Evolutionary conservation across 2,329 filamentous ascomycete genomes (phyloP).

Genomic region (Stagonosporopsis vannaccii): DNA sequence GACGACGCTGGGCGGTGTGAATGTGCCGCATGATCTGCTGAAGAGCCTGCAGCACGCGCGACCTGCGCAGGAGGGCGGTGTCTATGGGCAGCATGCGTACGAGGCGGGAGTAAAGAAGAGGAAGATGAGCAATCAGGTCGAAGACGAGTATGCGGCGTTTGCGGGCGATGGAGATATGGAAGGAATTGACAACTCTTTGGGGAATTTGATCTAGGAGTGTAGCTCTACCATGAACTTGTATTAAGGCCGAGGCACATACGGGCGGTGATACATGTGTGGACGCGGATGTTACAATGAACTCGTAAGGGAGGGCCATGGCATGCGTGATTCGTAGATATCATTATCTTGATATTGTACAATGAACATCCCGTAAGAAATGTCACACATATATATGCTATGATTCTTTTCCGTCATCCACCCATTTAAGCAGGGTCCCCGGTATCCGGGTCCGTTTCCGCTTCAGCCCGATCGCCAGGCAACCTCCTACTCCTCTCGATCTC

Average conservation of each 20-base stretch:
- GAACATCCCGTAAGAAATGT: not conserved
- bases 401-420: not conserved
- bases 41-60: conserved; percentile 40
- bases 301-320: no score
- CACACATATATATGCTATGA: not conserved
- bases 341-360: conserved; percentile 17
- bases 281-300: no score
- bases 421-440: not conserved
- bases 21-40: conserved; percentile 40
- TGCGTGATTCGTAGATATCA: conserved; percentile 5
- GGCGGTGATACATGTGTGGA: no score
- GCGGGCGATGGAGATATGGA: conserved; percentile 59
- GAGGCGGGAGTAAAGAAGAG: conserved; percentile 45
- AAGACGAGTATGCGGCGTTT: conserved; percentile 51
- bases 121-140: conserved; percentile 45
- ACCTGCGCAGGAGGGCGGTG: conserved; percentile 30
- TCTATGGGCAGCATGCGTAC: conserved; percentile 33
- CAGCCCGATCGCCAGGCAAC: conserved; percentile 53
- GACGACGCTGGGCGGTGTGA: conserved; percentile 33
- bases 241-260: no score
- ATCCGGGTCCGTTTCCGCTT: conserved; percentile 31
- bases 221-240: no score
- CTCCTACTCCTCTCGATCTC: conserved; percentile 62
- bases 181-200: conserved; percentile 68
- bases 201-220: conserved; percentile 55